phyloP scores from a whole-genome alignment of 108 stramenopile genomes.

The Craspedostauros australis region DNA sequence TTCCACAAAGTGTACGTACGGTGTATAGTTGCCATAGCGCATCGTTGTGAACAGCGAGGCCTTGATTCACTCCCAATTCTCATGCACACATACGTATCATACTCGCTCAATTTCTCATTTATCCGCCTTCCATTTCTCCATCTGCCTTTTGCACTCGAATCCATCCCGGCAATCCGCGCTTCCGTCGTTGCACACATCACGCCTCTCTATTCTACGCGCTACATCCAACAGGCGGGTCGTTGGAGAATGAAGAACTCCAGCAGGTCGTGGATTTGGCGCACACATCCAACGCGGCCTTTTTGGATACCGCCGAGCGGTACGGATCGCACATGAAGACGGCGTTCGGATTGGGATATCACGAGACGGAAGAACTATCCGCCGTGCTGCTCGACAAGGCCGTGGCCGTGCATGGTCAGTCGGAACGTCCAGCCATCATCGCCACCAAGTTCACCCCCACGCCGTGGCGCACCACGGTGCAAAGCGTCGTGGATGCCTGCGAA shows the following conservation, averaged over 20 bases:
- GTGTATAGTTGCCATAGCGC: background rate
- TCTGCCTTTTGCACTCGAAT: background rate
- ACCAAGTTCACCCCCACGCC: conserved; percentile 67
- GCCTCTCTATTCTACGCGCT: background rate
- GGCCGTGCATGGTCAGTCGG: conserved; percentile 1
- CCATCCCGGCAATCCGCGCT: background rate
- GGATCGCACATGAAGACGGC: conserved; percentile 51
- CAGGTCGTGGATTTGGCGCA: conserved; percentile 23
- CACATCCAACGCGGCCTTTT: conserved; percentile 37
- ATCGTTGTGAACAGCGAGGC: too few relatives aligned
- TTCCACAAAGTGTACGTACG: conserved; percentile 25
- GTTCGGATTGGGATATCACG: conserved; percentile 46
- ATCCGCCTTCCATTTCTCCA: background rate
- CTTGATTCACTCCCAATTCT: too few relatives aligned
- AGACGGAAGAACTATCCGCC: conserved; percentile 38
- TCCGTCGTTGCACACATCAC: background rate
- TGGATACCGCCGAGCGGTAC: conserved; percentile 66
- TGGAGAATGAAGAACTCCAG: conserved; percentile 39
- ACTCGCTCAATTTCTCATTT: background rate
- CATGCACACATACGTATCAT: too few relatives aligned
- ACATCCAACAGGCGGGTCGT: conserved; percentile 13
- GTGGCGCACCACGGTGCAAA: conserved; percentile 45
- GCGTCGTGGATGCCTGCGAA: conserved; percentile 57
- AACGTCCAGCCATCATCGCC: conserved; percentile 31
- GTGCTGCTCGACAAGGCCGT: conserved; percentile 15